Conservation (phyloP, 2,329 filamentous ascomycete genomes). For the Thelonectria blattea region DNA sequence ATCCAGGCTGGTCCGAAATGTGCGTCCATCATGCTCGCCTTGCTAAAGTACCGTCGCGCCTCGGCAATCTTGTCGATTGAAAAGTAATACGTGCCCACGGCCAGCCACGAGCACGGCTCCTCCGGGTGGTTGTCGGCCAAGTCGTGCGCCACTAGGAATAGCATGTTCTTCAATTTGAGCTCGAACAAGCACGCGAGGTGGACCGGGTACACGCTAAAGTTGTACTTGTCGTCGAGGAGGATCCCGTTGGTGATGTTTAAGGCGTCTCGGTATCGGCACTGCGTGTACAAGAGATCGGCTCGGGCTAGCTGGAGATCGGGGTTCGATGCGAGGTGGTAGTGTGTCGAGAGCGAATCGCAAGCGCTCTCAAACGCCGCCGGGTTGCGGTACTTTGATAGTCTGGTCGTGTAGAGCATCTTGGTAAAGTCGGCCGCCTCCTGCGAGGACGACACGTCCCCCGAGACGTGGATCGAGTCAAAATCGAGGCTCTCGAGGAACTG, state of each 20-base stretch:
- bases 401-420: slow-evolving; percentile 94
- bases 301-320: slow-evolving; percentile 89
- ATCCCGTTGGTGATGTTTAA: slow-evolving; percentile 84
- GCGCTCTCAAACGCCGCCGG: slow-evolving; percentile 82
- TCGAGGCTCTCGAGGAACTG: slow-evolving; percentile 86
- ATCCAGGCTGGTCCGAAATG: slow-evolving; percentile 99
- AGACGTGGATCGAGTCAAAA: slow-evolving; percentile 80
- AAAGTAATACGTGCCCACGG: slow-evolving; percentile 94
- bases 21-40: slow-evolving; percentile 95
- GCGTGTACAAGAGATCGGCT: slow-evolving; percentile 90
- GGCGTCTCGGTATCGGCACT: slow-evolving; percentile 91
- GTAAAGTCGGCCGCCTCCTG: slow-evolving; percentile 94
- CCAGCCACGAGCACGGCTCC: slow-evolving; percentile 90
- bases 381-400: slow-evolving; percentile 93
- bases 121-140: slow-evolving; percentile 90
- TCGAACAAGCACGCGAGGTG: slow-evolving; percentile 92
- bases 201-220: slow-evolving; percentile 86
- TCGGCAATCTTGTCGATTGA: slow-evolving; percentile 88
- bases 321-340: slow-evolving; percentile 87
- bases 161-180: slow-evolving; percentile 81
- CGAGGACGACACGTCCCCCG: slow-evolving; percentile 68
- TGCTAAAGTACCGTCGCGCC: slow-evolving; percentile 94
- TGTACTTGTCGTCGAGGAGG: slow-evolving; percentile 83
- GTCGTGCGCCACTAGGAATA: slow-evolving; percentile 92
- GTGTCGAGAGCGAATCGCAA: slow-evolving; percentile 88